Percentiles rank a stretch among this genome's conserved stretches.
These are phyloP conservation scores for Collybia sordida DNA, from an alignment of 768 basidiomycete genomes.

Conservation along the genomic window DNA sequence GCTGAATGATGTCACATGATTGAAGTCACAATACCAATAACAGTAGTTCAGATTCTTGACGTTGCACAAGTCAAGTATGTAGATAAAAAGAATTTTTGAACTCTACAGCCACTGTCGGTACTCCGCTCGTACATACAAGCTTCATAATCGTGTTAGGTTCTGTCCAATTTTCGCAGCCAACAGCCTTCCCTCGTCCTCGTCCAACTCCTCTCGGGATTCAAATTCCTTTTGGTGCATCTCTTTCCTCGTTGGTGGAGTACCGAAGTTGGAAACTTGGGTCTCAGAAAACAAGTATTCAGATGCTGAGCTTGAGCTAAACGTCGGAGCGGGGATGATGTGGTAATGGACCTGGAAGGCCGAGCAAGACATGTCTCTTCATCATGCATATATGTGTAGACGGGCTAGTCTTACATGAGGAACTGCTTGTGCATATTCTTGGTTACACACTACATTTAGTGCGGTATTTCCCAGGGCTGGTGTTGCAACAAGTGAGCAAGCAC, in stretches of 20 bases:
- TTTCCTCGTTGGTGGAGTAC: conserved; percentile 34
- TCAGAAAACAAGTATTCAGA: conserved; percentile 7
- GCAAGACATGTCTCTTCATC: background rate
- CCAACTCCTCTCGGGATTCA: conserved; percentile 56
- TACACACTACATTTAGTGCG: conserved; percentile 73
- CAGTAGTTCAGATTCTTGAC: background rate
- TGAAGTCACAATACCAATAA: background rate
- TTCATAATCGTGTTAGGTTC: too few relatives aligned
- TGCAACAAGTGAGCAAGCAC: background rate
- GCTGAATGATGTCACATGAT: conserved; percentile 9
- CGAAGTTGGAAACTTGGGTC: conserved; percentile 8
- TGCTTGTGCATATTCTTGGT: conserved; percentile 80
- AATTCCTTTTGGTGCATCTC: conserved; percentile 66
- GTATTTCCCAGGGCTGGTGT: conserved; percentile 58
- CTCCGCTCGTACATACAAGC: background rate
- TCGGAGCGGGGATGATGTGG: conserved; percentile 74
- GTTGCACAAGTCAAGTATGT: too few relatives aligned
- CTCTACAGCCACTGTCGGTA: background rate
- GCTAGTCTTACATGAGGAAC: conserved; percentile 62
- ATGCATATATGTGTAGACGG: background rate
- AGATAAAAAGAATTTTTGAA: background rate
- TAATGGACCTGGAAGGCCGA: conserved; percentile 58
- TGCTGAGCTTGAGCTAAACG: conserved; percentile 25
- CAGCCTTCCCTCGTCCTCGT: conserved; percentile 51
- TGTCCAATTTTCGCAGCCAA: conserved; percentile 42